phyloP scores from a whole-genome alignment of 768 basidiomycete genomes.

The Suillus subalutaceus region DNA sequence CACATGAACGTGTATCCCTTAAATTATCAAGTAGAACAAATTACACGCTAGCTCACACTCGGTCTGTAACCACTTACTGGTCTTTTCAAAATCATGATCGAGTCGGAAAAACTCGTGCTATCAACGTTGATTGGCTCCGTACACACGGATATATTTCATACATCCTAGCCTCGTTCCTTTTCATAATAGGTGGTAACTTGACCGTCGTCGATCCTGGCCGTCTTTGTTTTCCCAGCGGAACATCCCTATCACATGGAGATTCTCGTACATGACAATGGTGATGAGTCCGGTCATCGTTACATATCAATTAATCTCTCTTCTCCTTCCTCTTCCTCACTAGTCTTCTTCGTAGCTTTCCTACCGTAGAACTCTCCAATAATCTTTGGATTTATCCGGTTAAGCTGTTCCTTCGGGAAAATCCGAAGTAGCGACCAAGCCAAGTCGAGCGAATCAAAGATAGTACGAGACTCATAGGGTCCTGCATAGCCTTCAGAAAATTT shows the following conservation, averaged over 20 bases:
- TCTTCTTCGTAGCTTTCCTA: slow-evolving; percentile 76
- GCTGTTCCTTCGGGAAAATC: slow-evolving; percentile 98
- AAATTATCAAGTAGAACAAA: background rate
- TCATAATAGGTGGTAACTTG: slow-evolving; percentile 7
- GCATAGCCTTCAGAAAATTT: slow-evolving; percentile 18
- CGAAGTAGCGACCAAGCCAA: slow-evolving; percentile 95
- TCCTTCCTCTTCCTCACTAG: slow-evolving; percentile 43
- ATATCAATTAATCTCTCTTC: slow-evolving; percentile 70
- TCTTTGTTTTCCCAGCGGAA: no score
- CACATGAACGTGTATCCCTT: background rate
- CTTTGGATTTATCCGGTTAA: slow-evolving; percentile 97
- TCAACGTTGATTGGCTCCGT: slow-evolving; percentile 13
- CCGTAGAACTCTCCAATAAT: slow-evolving; percentile 93
- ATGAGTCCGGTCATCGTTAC: slow-evolving; percentile 27
- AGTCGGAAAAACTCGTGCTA: slow-evolving; percentile 8
- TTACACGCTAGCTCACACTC: background rate
- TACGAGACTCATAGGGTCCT: slow-evolving; percentile 94
- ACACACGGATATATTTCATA: slow-evolving; percentile 15
- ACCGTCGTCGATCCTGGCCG: background rate
- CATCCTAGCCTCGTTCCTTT: slow-evolving; percentile 12
- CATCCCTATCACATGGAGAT: background rate
- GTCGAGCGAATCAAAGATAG: slow-evolving; percentile 96
- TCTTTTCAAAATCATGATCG: background rate
- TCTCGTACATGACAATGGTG: background rate
- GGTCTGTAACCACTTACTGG: no score